Evolutionary conservation across 176 grass and related monocot genomes (phyloP).

Genomic region (Phragmites australis): DNA sequence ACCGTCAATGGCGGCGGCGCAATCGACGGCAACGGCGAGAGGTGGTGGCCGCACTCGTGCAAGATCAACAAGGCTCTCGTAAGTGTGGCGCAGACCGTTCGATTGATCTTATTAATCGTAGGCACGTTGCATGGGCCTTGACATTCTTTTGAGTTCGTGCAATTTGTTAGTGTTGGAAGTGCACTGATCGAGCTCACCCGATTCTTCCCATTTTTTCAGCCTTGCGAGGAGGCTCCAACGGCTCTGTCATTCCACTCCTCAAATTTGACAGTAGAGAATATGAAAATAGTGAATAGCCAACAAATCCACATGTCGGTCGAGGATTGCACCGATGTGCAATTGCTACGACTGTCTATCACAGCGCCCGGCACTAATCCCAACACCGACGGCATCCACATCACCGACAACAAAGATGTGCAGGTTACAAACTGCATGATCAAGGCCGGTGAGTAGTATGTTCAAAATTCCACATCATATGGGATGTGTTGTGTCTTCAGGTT

Average conservation of each 20-base stretch:
- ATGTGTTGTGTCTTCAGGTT: no score
- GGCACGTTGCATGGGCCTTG: no score
- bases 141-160: no score
- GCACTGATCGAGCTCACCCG: neutral
- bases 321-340: conserved; percentile 11
- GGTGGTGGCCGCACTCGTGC: conserved; percentile 82
- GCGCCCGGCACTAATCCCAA: conserved; percentile 39
- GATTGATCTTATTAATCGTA: no score
- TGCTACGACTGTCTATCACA: conserved; percentile 11
- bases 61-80: conserved; percentile 60
- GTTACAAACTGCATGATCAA: conserved; percentile 39
- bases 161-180: neutral
- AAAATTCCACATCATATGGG: neutral
- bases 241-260: conserved; percentile 29
- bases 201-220: conserved; percentile 33
- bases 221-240: conserved; percentile 71
- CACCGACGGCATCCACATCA: conserved; percentile 56
- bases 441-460: conserved; percentile 16
- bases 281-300: conserved; percentile 39
- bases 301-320: conserved; percentile 55
- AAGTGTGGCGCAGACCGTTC: neutral
- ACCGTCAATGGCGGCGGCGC: conserved; percentile 59
- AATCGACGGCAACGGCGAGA: conserved; percentile 67
- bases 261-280: conserved; percentile 3
- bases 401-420: conserved; percentile 15